Conservation (phyloP, 2,329 filamentous ascomycete genomes). For the Sporothrix schenckii region DNA sequence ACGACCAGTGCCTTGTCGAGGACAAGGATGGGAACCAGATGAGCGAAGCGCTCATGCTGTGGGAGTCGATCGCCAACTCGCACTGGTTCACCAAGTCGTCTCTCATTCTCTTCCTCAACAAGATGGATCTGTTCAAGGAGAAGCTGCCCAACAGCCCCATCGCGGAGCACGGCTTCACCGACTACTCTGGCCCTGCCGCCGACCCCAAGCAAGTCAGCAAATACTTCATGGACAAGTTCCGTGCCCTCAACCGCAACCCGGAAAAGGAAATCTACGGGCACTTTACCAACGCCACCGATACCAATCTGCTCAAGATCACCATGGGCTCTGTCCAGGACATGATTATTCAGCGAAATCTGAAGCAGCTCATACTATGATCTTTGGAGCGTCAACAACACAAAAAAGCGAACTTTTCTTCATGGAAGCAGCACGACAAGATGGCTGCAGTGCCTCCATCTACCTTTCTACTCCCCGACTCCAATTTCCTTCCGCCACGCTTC, state of each 20-base stretch:
- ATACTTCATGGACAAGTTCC: slow-evolving; percentile 82
- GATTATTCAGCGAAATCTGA: slow-evolving; percentile 82
- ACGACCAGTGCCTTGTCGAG: slow-evolving; percentile 94
- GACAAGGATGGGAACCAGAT: slow-evolving; percentile 96
- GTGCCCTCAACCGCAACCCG: slow-evolving; percentile 70
- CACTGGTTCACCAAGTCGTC: slow-evolving; percentile 84
- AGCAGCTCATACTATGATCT: slow-evolving; percentile 72
- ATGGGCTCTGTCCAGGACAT: slow-evolving; percentile 87
- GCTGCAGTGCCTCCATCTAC: neutral
- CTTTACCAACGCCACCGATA: slow-evolving; percentile 65
- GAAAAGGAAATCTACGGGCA: slow-evolving; percentile 67
- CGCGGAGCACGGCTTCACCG: slow-evolving; percentile 72
- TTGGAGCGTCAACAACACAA: neutral
- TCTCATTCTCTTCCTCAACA: slow-evolving; percentile 83
- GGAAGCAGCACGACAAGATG: slow-evolving; percentile 12
- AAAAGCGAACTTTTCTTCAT: neutral
- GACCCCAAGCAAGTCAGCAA: slow-evolving; percentile 76
- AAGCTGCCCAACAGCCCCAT: slow-evolving; percentile 74
- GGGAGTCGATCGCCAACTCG: slow-evolving; percentile 82
- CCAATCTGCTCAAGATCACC: slow-evolving; percentile 80
- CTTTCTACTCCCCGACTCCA: too few species aligned
- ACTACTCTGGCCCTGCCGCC: slow-evolving; percentile 71
- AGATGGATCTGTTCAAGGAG: slow-evolving; percentile 82
- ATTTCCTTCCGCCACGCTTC: neutral
- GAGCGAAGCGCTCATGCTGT: slow-evolving; percentile 85